Percentiles rank a stretch among this genome's conserved stretches.
These are phyloP conservation scores for Cordyceps militaris DNA, from an alignment of 2,329 filamentous ascomycete genomes.

Conservation along the genomic window DNA sequence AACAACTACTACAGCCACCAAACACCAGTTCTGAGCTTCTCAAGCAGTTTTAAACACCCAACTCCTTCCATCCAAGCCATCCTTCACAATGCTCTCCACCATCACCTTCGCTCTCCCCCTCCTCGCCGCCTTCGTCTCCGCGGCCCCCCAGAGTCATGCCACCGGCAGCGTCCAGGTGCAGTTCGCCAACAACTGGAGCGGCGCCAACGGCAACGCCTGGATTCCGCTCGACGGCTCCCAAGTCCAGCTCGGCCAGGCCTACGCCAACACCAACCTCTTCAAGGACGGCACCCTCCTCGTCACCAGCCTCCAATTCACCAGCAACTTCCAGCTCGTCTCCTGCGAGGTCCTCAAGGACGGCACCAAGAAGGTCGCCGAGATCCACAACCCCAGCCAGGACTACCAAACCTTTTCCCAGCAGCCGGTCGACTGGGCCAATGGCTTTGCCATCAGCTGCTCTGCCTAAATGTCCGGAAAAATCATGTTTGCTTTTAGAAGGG, in stretches of 20 bases:
- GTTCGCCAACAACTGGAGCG: slow-evolving; percentile 3
- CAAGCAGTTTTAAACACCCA: neutral
- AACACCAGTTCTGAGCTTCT: neutral
- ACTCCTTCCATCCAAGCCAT: neutral
- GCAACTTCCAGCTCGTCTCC: slow-evolving; percentile 1
- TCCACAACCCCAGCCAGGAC: neutral
- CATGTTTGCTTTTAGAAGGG: neutral
- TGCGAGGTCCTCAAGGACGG: slow-evolving; percentile 3
- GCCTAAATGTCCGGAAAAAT: neutral
- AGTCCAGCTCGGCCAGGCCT: neutral
- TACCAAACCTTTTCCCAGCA: slow-evolving; percentile 4
- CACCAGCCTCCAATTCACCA: slow-evolving; percentile 6
- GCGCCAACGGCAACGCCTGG: slow-evolving; percentile 4
- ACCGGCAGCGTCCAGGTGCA: slow-evolving; percentile 5
- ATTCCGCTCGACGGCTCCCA: neutral
- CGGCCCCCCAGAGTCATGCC: neutral
- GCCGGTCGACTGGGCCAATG: slow-evolving; percentile 1
- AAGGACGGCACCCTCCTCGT: slow-evolving; percentile 3
- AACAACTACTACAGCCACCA: neutral
- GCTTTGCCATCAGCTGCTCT: neutral
- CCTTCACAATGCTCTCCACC: neutral
- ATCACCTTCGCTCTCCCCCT: neutral
- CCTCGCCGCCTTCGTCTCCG: slow-evolving; percentile 1
- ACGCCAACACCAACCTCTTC: slow-evolving; percentile 8
- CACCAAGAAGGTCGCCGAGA: slow-evolving; percentile 7